Evolutionary conservation across 75 land plant species (phyloP).

Genomic region (Cupressus sempervirens): DNA sequence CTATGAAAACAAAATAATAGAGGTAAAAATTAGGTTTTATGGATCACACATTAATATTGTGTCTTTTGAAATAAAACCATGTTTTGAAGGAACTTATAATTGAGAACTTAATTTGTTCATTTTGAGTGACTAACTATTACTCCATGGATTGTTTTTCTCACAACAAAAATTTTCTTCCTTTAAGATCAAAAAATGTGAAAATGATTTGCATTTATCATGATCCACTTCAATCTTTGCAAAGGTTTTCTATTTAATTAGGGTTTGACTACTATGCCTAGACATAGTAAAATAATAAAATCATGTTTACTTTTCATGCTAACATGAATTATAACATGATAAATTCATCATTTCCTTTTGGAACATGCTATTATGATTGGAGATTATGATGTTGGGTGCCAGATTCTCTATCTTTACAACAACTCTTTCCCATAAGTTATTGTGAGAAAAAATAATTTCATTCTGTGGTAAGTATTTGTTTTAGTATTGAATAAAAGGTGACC

Average conservation of each 20-base stretch:
- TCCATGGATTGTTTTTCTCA: not conserved
- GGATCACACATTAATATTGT: not conserved
- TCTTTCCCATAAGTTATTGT: too few relatives aligned
- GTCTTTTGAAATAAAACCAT: not conserved
- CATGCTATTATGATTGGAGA: too few relatives aligned
- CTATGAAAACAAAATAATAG: conserved; percentile 62
- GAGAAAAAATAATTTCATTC: too few relatives aligned
- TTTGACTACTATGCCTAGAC: not conserved
- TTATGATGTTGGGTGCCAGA: not conserved
- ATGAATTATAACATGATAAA: not conserved
- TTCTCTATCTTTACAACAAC: not conserved
- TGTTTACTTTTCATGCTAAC: not conserved
- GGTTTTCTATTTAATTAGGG: not conserved
- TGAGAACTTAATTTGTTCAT: not conserved
- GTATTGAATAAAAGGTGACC: too few relatives aligned
- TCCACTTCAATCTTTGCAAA: not conserved
- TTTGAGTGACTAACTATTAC: not conserved
- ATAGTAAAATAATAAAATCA: not conserved
- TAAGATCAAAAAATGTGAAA: not conserved
- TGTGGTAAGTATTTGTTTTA: too few relatives aligned
- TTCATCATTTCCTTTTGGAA: too few relatives aligned
- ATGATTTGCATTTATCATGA: not conserved
- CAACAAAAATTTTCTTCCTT: not conserved
- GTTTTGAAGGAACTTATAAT: not conserved
- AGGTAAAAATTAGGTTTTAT: conserved; percentile 40